Evolutionary conservation across 139 green algal genomes (phyloP).

Genomic region (Chlamydomonas schloesseri): DNA sequence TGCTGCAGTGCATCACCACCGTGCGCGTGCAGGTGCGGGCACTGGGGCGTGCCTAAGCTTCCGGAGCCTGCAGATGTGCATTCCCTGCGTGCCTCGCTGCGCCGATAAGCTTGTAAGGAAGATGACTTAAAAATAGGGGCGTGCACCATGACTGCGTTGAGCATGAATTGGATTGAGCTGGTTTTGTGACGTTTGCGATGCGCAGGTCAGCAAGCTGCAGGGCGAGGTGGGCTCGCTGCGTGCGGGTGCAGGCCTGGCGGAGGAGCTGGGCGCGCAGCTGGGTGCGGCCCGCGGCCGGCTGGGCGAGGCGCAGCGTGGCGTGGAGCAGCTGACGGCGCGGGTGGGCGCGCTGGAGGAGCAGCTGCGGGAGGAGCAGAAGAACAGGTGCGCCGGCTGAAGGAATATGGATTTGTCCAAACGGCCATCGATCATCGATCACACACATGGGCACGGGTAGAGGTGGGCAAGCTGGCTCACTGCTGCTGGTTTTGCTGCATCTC

Average conservation of each 20-base stretch:
- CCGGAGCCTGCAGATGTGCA: no score
- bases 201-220: conserved; percentile 32
- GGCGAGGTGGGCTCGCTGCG: conserved; percentile 15
- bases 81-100: background rate
- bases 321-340: background rate
- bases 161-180: no score
- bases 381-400: no score
- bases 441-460: no score
- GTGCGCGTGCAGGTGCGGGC: conserved; percentile 17
- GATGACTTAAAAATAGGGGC: no score
- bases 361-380: conserved; percentile 20
- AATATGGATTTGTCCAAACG: no score
- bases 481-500: no score
- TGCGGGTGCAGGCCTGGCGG: background rate
- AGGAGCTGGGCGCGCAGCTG: conserved; percentile 31
- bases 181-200: no score
- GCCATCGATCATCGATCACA: no score
- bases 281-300: background rate
- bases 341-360: background rate
- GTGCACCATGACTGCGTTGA: no score
- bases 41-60: background rate
- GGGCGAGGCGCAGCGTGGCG: conserved; percentile 27
- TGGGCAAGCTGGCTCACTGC: no score
- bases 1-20: conserved; percentile 22
- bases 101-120: no score